Percentiles rank a stretch among this genome's conserved stretches.
phyloP scores from a whole-genome alignment of 78 protist species.

The slime mould (Dictyostelium discoideum) region DNA sequence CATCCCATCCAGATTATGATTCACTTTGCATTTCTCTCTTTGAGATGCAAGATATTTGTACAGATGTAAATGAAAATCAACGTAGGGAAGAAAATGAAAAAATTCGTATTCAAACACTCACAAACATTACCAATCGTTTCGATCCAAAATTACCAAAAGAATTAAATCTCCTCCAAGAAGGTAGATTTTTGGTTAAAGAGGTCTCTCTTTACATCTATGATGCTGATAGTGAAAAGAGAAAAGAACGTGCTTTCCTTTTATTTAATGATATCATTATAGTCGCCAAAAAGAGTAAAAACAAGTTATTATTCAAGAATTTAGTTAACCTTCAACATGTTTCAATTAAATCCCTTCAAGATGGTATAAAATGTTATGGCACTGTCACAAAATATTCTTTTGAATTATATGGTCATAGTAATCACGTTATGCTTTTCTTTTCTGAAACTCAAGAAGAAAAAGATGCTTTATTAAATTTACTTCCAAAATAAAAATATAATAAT shows the following conservation, averaged over 20 bases:
- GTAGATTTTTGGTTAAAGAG: slow-evolving; percentile 49
- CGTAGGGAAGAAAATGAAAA: slow-evolving; percentile 80
- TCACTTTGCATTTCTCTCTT: slow-evolving; percentile 61
- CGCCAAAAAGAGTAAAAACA: slow-evolving; percentile 50
- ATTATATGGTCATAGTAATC: slow-evolving; percentile 50
- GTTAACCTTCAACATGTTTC: background rate
- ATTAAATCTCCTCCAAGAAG: slow-evolving; percentile 5
- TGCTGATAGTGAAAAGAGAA: slow-evolving; percentile 41
- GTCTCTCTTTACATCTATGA: slow-evolving; percentile 26
- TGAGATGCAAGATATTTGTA: slow-evolving; percentile 80
- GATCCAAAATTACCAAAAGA: slow-evolving; percentile 49
- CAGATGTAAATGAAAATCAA: slow-evolving; percentile 81
- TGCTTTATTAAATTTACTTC: slow-evolving; percentile 16
- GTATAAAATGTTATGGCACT: slow-evolving; percentile 68
- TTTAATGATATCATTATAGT: slow-evolving; percentile 42
- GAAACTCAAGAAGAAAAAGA: slow-evolving; percentile 64
- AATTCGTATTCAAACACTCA: slow-evolving; percentile 54
- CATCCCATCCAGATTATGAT: slow-evolving; percentile 78
- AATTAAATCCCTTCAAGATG: slow-evolving; percentile 36
- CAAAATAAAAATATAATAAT: background rate
- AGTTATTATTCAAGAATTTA: slow-evolving; percentile 29
- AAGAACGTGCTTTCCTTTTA: slow-evolving; percentile 39
- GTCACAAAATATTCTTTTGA: slow-evolving; percentile 60
- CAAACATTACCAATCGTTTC: slow-evolving; percentile 43
- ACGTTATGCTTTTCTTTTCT: slow-evolving; percentile 53